Base-by-base conservation (phyloP, 305 asterid species). In the Fraxinus floribunda region DNA sequence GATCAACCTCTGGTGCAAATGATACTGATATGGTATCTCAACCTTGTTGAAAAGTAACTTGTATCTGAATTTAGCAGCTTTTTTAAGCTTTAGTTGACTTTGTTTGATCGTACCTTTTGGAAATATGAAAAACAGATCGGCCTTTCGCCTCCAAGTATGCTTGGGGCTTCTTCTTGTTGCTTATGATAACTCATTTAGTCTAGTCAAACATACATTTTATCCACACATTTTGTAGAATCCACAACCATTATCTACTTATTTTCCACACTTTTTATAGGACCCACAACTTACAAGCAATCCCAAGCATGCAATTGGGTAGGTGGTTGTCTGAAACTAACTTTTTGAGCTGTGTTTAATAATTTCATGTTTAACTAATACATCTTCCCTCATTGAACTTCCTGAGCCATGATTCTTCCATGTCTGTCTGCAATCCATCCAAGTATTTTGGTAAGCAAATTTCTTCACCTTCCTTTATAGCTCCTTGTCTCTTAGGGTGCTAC, bases 241-340 rank as follows among this genome's bases (percentile, higher is more conserved):
- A 46, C 55, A 46, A 11, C 18, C 13, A 13, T 0, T 46, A 46
- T 11, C 5, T 46, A 13, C 5, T 46, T 13, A 46, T 46, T 13
- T 11, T 3, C 5, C 18, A 13, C 18, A 46, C 15, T 0, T 46
- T 46, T 0, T 3, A 3, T 46, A 46, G n/a, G 5, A 11, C 1
- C 6, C 55, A 46, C 5, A 46, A 46, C 55, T 46, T 13, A 46
- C 3, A 46, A 41, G 5, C 55, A 46, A 16, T 3, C n/a, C n/a
- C 6, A 3, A 13, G 5, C 55, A 11, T 41, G 49, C n/a, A 46
- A 46, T 46, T 46, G 26, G 32, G 32, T 75, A 29, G 16, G 74
- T 75, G n/a, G 86, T 35, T 46, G n/a, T 79, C 34, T 34, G 82
- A 82, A 77, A 46, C 26, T 55, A 82, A 34, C 57, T 26, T 20